Base-by-base conservation (phyloP, 176 grass and related monocot species). In the Eragrostis nindensis region DNA sequence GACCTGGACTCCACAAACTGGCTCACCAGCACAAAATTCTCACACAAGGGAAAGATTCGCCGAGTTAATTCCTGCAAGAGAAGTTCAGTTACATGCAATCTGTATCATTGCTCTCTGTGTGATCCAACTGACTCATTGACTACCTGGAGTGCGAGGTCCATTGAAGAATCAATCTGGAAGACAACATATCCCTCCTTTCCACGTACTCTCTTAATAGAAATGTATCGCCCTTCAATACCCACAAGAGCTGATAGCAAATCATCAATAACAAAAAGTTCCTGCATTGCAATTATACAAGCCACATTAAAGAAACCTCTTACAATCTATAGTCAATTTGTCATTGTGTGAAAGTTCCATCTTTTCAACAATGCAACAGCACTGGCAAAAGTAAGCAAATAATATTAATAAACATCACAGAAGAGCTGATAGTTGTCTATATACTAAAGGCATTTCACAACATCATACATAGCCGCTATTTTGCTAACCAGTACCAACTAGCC, bases 251-350 rank as follows among this genome's bases (percentile, higher is more conserved):
- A 95, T 22, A 99, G 87, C 79, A 99, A 89, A 90, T 99, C 96
- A 73, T 99, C 96, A 36, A 99, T 95, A 62, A 95, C 89, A 83
- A 99, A 86, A 83, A 94, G 92, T 75, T 99, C 96, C 96, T 99
- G 84, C 22, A 66, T 86, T 82, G 62, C 32, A 80, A 69, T 69
- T 61, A 86, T 16, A 76, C 19, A 7, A 64, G 16, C 59, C 56
- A 73, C 13, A 0, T 69, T 77, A 21, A 75, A 66, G 26, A 54
- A 64, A 44, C 5, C 32, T 53, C 57, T 57, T 53, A 70, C 4
- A 7, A 10, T 69, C 42, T 44, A 19, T 3, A 71, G 29, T 46
- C 32, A 36, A 2, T 59, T 59, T 41, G 13, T 70, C 22, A 27
- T 87, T 71, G 1, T 56, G 44, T 40, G 11, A 62, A 79, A 76